phyloP scores from a whole-genome alignment of 2,329 filamentous ascomycete species.

The Penicillium verrucosum region DNA sequence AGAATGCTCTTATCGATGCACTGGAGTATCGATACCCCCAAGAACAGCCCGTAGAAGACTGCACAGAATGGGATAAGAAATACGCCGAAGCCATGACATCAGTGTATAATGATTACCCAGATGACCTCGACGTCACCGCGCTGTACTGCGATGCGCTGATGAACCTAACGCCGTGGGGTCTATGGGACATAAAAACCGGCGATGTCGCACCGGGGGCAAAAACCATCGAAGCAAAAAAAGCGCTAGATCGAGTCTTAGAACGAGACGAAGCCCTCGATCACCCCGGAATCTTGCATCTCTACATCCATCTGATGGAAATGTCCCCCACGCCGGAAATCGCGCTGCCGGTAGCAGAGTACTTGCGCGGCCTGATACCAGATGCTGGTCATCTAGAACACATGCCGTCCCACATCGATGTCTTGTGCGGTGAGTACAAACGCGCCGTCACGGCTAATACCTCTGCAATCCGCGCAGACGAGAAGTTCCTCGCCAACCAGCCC shows the following conservation, averaged over 20 bases:
- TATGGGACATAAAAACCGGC: slow-evolving; percentile 62
- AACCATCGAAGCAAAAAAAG: slow-evolving; percentile 56
- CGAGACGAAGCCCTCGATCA: slow-evolving; percentile 53
- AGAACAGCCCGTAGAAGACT: slow-evolving; percentile 48
- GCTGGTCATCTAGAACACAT: slow-evolving; percentile 72
- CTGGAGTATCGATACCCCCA: slow-evolving; percentile 61
- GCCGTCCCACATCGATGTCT: slow-evolving; percentile 72
- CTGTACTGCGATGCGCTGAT: slow-evolving; percentile 65
- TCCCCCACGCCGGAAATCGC: slow-evolving; percentile 63
- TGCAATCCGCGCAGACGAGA: slow-evolving; percentile 66
- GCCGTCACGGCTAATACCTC: slow-evolving; percentile 65
- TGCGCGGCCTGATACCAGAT: slow-evolving; percentile 66
- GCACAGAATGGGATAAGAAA: slow-evolving; percentile 53
- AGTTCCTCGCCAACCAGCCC: slow-evolving; percentile 59
- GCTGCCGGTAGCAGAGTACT: slow-evolving; percentile 56
- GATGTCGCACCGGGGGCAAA: slow-evolving; percentile 53
- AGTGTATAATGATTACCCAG: slow-evolving; percentile 52
- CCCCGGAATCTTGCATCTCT: slow-evolving; percentile 70
- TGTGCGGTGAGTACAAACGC: slow-evolving; percentile 66
- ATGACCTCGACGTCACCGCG: slow-evolving; percentile 61
- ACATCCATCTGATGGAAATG: slow-evolving; percentile 79
- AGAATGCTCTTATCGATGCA: slow-evolving; percentile 62
- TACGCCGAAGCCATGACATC: slow-evolving; percentile 61
- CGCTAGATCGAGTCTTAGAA: slow-evolving; percentile 58
- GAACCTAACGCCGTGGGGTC: slow-evolving; percentile 63